These are phyloP conservation scores for Litsea cubeba DNA, from an alignment of 164 flowering plant species.

Conservation along the genomic window DNA sequence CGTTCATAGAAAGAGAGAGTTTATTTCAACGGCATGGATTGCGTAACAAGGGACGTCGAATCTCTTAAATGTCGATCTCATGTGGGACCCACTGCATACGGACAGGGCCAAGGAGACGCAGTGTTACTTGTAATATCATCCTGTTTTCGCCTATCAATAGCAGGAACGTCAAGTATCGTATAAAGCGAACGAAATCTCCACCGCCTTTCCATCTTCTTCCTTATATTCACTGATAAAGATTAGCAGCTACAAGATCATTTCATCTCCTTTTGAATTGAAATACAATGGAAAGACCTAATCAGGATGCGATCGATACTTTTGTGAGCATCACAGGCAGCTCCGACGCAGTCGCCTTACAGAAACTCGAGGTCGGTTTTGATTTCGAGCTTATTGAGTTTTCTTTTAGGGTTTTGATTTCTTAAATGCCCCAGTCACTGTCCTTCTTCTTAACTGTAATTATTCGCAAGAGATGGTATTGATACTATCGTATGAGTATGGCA, in stretches of 20 bases:
- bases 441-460: background rate
- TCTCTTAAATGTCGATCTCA: too few species aligned
- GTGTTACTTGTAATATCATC: too few species aligned
- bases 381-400: background rate
- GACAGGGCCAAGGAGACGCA: too few species aligned
- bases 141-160: too few species aligned
- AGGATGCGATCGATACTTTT: constrained; percentile 74
- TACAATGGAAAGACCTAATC: constrained; percentile 63
- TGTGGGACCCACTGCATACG: too few species aligned
- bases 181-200: background rate
- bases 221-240: background rate
- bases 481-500: too few species aligned
- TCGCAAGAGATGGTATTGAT: too few species aligned
- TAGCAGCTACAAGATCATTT: background rate
- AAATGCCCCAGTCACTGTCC: background rate
- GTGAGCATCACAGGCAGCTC: constrained; percentile 79
- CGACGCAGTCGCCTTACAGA: constrained; percentile 57
- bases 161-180: background rate
- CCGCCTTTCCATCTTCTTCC: background rate
- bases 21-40: too few species aligned
- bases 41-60: too few species aligned
- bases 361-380: constrained; percentile 32
- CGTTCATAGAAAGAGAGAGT: too few species aligned
- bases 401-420: background rate
- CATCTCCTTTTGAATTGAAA: background rate